Percentiles rank a stretch among this genome's conserved stretches.
Conservation (phyloP, 2,329 filamentous ascomycete genomes). For the Akanthomyces muscarius region DNA sequence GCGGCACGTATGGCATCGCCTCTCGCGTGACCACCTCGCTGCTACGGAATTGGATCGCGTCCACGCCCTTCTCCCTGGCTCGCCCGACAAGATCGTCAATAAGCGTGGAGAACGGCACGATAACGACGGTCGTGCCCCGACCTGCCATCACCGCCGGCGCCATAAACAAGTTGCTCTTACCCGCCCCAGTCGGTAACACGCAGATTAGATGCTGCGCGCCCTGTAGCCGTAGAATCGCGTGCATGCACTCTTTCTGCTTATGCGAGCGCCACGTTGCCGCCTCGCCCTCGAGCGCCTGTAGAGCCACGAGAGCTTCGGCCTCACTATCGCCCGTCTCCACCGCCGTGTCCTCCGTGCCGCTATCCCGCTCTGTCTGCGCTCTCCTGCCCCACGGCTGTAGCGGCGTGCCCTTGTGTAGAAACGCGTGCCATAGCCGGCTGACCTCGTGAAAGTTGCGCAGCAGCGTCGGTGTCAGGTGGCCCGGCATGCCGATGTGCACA, state of each 20-base stretch:
- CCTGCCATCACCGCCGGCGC: constrained; percentile 4
- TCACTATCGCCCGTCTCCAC: not conserved
- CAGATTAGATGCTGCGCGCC: constrained; percentile 5
- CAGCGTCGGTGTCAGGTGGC: not conserved
- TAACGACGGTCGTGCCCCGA: constrained; percentile 4
- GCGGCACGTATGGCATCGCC: not conserved
- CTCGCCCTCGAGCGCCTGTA: not conserved
- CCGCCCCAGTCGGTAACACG: constrained; percentile 15
- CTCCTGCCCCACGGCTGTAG: not conserved
- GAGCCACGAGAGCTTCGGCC: not conserved
- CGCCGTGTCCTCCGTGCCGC: not conserved
- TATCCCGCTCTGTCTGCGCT: not conserved
- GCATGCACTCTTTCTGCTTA: not conserved
- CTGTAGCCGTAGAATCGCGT: not conserved
- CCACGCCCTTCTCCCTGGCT: not conserved
- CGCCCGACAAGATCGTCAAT: not conserved
- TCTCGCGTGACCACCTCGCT: not conserved
- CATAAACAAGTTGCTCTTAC: constrained; percentile 17
- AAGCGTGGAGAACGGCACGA: constrained; percentile 14
- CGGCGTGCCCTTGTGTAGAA: not conserved
- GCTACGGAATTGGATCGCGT: not conserved
- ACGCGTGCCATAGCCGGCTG: constrained; percentile 13
- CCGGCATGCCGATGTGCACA: constrained; percentile 7
- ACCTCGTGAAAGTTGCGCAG: constrained; percentile 1
- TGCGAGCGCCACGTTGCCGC: not conserved